Conservation (phyloP, 768 basidiomycete genomes). For the Clitopilus passeckerianus region DNA sequence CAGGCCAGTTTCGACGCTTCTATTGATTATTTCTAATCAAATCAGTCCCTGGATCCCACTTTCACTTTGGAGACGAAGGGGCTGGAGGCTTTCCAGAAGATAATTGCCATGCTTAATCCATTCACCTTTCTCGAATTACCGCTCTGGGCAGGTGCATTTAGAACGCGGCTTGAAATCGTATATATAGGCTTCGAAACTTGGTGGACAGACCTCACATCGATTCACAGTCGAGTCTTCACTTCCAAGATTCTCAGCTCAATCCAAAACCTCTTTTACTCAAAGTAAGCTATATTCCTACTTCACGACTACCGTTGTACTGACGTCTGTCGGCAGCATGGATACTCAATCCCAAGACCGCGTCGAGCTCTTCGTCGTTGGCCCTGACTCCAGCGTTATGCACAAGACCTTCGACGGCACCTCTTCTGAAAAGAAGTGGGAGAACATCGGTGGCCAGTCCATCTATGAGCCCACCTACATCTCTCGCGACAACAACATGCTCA, state of each 20-base stretch:
- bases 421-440: neutral
- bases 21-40: no score
- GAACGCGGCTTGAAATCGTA: no score
- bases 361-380: slow-evolving; percentile 12
- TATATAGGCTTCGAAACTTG: no score
- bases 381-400: slow-evolving; percentile 10
- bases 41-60: no score
- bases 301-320: neutral
- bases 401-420: slow-evolving; percentile 8
- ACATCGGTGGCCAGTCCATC: slow-evolving; percentile 3
- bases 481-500: slow-evolving; percentile 5
- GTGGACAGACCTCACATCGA: no score
- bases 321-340: slow-evolving; percentile 1
- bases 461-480: slow-evolving; percentile 7
- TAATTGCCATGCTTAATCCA: no score
- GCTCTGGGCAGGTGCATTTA: no score
- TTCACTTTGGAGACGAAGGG: no score
- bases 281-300: neutral
- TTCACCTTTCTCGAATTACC: no score
- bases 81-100: no score
- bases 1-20: no score
- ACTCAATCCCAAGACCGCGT: slow-evolving; percentile 5
- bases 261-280: neutral
- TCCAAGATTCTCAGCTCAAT: neutral
- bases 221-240: no score